Conservation (phyloP, 176 grass and related monocot species). For the Alloteropsis semialata region DNA sequence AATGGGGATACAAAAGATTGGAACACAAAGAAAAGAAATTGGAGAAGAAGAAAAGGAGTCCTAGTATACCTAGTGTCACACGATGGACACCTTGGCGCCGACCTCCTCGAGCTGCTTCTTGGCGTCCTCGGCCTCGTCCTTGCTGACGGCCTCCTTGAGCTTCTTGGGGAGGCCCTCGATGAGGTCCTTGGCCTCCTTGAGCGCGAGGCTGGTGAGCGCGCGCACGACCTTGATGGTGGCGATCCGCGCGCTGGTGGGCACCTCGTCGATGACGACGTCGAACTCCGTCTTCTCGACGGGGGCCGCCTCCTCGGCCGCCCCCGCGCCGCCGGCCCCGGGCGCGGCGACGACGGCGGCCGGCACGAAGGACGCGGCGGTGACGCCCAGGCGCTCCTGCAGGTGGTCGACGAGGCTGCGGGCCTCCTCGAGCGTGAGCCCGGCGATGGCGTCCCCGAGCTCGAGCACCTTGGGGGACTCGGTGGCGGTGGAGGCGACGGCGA, state of each 20-base stretch:
- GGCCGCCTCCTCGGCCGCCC: constrained; percentile 22
- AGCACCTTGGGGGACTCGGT: constrained; percentile 61
- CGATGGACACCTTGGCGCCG: constrained; percentile 76
- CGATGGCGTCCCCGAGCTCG: constrained; percentile 68
- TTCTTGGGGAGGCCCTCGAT: constrained; percentile 93
- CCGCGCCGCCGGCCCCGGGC: constrained; percentile 32
- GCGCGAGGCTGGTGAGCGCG: constrained; percentile 68
- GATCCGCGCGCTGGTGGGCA: constrained; percentile 74
- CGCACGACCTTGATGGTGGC: constrained; percentile 75
- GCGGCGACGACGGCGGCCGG: constrained; percentile 56
- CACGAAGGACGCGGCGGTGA: constrained; percentile 62
- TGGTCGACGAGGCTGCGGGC: constrained; percentile 71
- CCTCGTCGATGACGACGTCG: constrained; percentile 80
- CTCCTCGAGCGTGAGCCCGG: constrained; percentile 81
- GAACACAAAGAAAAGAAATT: neutral
- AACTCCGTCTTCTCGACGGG: constrained; percentile 80
- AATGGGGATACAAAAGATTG: constrained; percentile 35
- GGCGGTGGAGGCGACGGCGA: constrained; percentile 32
- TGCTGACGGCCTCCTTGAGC: constrained; percentile 68
- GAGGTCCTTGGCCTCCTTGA: constrained; percentile 90
- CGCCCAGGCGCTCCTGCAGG: constrained; percentile 78
- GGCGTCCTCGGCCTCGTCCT: constrained; percentile 76
- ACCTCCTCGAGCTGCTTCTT: constrained; percentile 92
- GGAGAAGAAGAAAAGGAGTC: neutral
- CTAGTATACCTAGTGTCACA: constrained; percentile 59